phyloP scores from a whole-genome alignment of 208 protist genomes.

The Wallacemonas collosoma region DNA sequence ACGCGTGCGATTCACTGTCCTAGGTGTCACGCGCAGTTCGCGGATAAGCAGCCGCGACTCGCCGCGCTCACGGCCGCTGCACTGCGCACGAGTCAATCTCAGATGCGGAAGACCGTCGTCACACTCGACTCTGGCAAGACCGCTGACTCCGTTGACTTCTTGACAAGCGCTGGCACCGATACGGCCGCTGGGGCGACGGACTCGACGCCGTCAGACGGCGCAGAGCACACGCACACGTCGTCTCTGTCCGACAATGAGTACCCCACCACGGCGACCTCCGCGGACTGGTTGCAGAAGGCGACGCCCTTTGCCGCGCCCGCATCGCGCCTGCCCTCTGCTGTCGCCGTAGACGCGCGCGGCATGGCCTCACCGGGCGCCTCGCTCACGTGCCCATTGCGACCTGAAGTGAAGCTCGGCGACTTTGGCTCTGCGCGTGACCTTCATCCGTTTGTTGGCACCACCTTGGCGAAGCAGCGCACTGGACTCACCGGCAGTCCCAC shows the following conservation, averaged over 20 bases:
- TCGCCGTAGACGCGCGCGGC: not conserved
- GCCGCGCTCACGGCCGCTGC: conserved; percentile 9
- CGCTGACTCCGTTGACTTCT: not conserved
- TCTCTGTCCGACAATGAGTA: not conserved
- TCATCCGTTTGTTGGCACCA: conserved; percentile 92
- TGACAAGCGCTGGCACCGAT: not conserved
- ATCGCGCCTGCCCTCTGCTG: not conserved
- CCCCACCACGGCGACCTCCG: no score
- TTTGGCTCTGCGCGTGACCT: conserved; percentile 82
- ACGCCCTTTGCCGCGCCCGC: not conserved
- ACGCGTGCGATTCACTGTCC: conserved; percentile 8
- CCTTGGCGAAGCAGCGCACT: conserved; percentile 91
- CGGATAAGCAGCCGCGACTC: not conserved
- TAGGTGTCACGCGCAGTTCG: conserved; percentile 7
- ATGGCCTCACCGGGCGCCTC: not conserved
- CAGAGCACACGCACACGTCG: not conserved
- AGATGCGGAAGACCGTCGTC: not conserved
- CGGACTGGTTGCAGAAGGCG: not conserved
- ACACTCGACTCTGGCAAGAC: not conserved
- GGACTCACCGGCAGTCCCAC: conserved; percentile 52
- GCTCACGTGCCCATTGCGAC: conserved; percentile 15
- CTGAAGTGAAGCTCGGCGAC: conserved; percentile 77
- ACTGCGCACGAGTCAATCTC: not conserved
- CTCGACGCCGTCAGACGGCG: not conserved
- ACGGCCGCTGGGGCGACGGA: conserved; percentile 2